Conservation (phyloP, 2,329 filamentous ascomycete genomes). For the Zelopaecilomyces penicillatus region DNA sequence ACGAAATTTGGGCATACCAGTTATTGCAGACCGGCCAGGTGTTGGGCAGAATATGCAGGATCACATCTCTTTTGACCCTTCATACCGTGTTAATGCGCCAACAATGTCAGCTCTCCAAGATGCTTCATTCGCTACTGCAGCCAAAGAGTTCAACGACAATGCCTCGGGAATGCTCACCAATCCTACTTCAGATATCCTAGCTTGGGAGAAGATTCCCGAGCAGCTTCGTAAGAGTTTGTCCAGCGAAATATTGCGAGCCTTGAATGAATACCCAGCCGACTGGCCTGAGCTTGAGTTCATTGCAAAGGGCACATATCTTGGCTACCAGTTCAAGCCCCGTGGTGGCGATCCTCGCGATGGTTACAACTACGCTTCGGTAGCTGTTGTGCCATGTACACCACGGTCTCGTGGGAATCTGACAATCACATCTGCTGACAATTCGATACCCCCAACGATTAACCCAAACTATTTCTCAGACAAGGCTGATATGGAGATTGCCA, state of each 20-base stretch:
- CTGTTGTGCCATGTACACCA: conserved; percentile 32
- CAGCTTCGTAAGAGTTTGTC: neutral
- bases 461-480: conserved; percentile 30
- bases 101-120: conserved; percentile 5
- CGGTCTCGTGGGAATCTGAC: conserved; percentile 52
- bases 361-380: neutral
- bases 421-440: conserved; percentile 35
- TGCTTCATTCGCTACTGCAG: neutral
- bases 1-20: conserved; percentile 32
- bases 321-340: neutral
- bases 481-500: conserved; percentile 47
- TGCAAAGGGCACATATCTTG: neutral
- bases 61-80: conserved; percentile 30
- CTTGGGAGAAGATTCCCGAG: neutral
- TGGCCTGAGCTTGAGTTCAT: neutral
- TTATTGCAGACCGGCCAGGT: conserved; percentile 40
- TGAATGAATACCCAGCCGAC: neutral
- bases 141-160: neutral
- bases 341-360: neutral
- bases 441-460: conserved; percentile 29
- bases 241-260: neutral
- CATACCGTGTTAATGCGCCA: conserved; percentile 20
- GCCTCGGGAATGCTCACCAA: neutral
- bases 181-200: neutral
- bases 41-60: conserved; percentile 53